Evolutionary conservation across 352 stramenopile genomes (phyloP).

Genomic region (Elongisporangium prolatum): DNA sequence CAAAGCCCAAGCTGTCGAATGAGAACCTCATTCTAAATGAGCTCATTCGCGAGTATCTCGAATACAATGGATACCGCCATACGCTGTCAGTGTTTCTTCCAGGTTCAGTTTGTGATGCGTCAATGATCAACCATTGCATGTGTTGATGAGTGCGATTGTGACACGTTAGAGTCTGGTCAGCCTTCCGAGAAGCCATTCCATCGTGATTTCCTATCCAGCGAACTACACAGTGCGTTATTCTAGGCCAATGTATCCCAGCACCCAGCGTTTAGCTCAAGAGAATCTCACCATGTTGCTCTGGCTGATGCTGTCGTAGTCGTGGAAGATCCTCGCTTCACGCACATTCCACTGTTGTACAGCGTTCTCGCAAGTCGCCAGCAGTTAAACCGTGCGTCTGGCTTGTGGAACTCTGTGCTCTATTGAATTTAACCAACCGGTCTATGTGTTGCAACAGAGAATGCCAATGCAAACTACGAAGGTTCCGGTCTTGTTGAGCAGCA

Average conservation of each 20-base stretch:
- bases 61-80: constrained; percentile 92
- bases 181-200: constrained; percentile 75
- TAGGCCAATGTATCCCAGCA: no score
- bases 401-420: not conserved
- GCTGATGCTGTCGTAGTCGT: constrained; percentile 25
- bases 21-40: constrained; percentile 95
- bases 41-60: constrained; percentile 91
- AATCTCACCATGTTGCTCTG: not conserved
- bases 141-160: constrained; percentile 6
- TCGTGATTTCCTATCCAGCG: constrained; percentile 73
- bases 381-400: constrained; percentile 14
- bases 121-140: constrained; percentile 1
- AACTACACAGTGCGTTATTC: constrained; percentile 55
- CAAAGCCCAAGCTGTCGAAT: constrained; percentile 82
- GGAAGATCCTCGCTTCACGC: constrained; percentile 55
- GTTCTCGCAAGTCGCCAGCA: constrained; percentile 56
- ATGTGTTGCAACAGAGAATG: not conserved
- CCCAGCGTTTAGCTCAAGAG: no score
- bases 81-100: constrained; percentile 84
- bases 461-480: constrained; percentile 1
- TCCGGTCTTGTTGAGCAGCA: constrained; percentile 15
- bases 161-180: constrained; percentile 67
- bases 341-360: constrained; percentile 83
- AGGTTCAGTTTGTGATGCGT: constrained; percentile 20
- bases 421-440: not conserved